Evolutionary conservation across 192 early-diverging fungal species (phyloP).

Genomic region (Entomortierella beljakovae): DNA sequence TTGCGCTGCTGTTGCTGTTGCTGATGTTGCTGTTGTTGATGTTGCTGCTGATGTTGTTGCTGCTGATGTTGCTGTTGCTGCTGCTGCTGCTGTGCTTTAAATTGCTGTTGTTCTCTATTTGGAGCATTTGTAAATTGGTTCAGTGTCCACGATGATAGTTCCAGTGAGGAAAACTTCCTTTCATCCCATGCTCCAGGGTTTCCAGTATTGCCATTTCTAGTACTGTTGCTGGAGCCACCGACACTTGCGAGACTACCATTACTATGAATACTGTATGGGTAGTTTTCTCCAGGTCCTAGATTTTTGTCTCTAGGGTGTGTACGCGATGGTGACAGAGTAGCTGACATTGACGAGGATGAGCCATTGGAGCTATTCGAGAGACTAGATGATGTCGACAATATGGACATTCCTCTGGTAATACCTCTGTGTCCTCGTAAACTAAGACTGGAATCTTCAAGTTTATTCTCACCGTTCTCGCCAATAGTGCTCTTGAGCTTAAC

Average conservation of each 20-base stretch:
- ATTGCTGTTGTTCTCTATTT: slow-evolving; percentile 15
- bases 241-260: not conserved
- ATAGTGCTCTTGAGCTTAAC: not conserved
- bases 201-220: not conserved
- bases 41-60: not conserved
- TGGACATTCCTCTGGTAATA: slow-evolving; percentile 12
- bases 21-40: no score
- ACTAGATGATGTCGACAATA: slow-evolving; percentile 22
- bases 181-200: slow-evolving; percentile 2
- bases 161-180: slow-evolving; percentile 9
- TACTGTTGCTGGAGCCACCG: not conserved
- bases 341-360: slow-evolving; percentile 17
- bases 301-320: not conserved
- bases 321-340: not conserved
- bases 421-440: not conserved
- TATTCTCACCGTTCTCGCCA: not conserved
- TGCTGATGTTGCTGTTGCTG: slow-evolving; percentile 24
- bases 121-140: slow-evolving; percentile 14
- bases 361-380: slow-evolving; percentile 10
- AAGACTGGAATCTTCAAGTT: not conserved
- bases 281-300: not conserved
- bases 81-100: slow-evolving; percentile 5
- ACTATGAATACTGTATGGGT: slow-evolving; percentile 13
- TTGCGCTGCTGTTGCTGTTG: not conserved
- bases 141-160: slow-evolving; percentile 18